phyloP scores from a whole-genome alignment of 1,139 yeast genomes.

The Pichia kudriavzevii region DNA sequence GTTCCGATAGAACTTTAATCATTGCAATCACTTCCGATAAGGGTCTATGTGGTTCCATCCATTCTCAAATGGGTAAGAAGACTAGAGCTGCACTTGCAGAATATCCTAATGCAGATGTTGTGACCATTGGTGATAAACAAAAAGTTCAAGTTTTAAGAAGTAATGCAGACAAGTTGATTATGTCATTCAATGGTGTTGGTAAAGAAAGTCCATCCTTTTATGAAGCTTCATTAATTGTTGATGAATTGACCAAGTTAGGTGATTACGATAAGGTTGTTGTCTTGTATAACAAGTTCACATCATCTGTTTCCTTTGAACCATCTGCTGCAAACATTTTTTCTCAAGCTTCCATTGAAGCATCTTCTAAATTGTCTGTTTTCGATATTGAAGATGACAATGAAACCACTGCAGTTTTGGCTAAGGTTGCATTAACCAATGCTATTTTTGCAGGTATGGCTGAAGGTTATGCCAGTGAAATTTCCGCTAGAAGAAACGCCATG shows the following conservation, averaged over 20 bases:
- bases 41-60: slow-evolving; percentile 98
- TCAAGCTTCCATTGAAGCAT: slow-evolving; percentile 65
- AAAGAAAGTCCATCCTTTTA: slow-evolving; percentile 91
- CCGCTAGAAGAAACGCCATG: slow-evolving; percentile 99
- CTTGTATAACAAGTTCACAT: slow-evolving; percentile 77
- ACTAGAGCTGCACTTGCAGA: slow-evolving; percentile 65
- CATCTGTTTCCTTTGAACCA: slow-evolving; percentile 91
- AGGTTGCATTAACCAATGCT: slow-evolving; percentile 86
- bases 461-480: slow-evolving; percentile 96
- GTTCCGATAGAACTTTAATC: slow-evolving; percentile 57
- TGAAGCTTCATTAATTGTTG: slow-evolving; percentile 86
- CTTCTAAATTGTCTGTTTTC: slow-evolving; percentile 82
- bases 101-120: slow-evolving; percentile 67
- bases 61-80: slow-evolving; percentile 86
- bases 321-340: slow-evolving; percentile 59
- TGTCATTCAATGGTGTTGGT: slow-evolving; percentile 86
- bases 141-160: slow-evolving; percentile 85
- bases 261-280: slow-evolving; percentile 73
- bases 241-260: slow-evolving; percentile 65
- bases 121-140: slow-evolving; percentile 90
- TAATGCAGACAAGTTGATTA: slow-evolving; percentile 56
- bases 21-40: slow-evolving; percentile 93
- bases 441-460: slow-evolving; percentile 91
- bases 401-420: slow-evolving; percentile 53
- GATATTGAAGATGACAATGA: slow-evolving; percentile 76